Percentiles rank a stretch among this genome's conserved stretches.
Conservation (phyloP, 176 grass and related monocot genomes). For the Hyparrhenia diplandra region DNA sequence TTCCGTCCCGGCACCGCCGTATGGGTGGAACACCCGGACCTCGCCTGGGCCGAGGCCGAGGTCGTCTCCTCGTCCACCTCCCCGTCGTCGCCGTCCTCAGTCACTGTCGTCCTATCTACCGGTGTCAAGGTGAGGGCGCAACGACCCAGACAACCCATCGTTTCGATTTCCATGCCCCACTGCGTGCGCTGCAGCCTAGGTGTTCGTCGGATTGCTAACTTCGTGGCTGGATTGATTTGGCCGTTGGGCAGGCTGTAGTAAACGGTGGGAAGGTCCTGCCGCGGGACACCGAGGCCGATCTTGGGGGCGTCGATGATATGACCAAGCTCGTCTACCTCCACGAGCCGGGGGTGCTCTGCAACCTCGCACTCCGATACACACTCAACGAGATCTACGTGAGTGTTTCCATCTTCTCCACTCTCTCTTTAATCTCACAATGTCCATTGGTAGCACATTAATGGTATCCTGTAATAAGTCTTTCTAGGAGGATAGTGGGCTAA, state of each 20-base stretch:
- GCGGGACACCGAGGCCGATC: constrained; percentile 58
- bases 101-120: constrained; percentile 31
- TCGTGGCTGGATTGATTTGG: background rate
- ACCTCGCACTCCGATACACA: constrained; percentile 49
- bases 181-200: background rate
- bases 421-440: background rate
- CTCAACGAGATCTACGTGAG: constrained; percentile 88
- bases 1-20: constrained; percentile 47
- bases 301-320: constrained; percentile 82
- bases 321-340: constrained; percentile 77
- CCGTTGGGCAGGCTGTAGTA: background rate
- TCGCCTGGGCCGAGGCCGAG: constrained; percentile 61
- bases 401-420: background rate
- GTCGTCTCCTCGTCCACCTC: constrained; percentile 27
- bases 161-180: background rate
- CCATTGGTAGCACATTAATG: background rate
- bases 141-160: background rate
- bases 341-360: constrained; percentile 75
- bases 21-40: constrained; percentile 61
- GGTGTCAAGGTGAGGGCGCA: constrained; percentile 37
- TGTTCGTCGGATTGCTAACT: constrained; percentile 23
- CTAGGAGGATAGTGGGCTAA: background rate
- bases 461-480: background rate
- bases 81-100: constrained; percentile 7
- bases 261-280: constrained; percentile 40